A percentile compares a stretch with the other conserved stretches of the same genome.
Evolutionary conservation across 495 filamentous ascomycete species (phyloP).

Genomic region (Penicillium ochrochloron): DNA sequence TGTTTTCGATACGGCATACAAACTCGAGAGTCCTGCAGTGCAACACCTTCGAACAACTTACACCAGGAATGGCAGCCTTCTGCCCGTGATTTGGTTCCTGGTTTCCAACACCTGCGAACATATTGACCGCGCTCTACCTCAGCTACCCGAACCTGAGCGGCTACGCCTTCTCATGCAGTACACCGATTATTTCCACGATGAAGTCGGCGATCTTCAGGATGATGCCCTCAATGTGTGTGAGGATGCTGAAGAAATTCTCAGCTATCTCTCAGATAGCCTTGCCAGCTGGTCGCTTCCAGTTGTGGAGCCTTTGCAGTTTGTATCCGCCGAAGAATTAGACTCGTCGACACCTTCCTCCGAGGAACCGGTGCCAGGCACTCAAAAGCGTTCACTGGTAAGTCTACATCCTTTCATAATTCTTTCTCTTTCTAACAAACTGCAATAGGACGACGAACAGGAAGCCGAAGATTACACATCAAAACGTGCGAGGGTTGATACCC

Average conservation of each 20-base stretch:
- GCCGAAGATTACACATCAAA: conserved; percentile 35
- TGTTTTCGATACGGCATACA: conserved; percentile 56
- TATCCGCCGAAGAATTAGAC: conserved; percentile 32
- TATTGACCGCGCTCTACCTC: conserved; percentile 55
- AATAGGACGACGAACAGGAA: conserved; percentile 41
- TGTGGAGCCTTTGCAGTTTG: conserved; percentile 46
- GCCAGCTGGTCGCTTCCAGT: conserved; percentile 47
- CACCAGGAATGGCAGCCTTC: conserved; percentile 43
- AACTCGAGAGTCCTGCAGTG: conserved; percentile 44
- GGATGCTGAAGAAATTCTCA: conserved; percentile 51
- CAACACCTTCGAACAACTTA: conserved; percentile 49
- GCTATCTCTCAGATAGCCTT: conserved; percentile 42
- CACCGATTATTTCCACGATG: conserved; percentile 44
- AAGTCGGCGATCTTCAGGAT: conserved; percentile 54
- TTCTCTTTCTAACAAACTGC: conserved; percentile 14
- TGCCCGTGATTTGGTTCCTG: conserved; percentile 58
- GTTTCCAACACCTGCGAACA: conserved; percentile 62
- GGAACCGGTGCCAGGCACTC: conserved; percentile 20
- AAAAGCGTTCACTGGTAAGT: conserved; percentile 48
- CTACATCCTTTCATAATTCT: not conserved
- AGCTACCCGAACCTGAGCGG: conserved; percentile 42
- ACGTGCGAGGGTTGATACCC: conserved; percentile 37
- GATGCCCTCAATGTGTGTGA: conserved; percentile 50
- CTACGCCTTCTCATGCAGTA: conserved; percentile 46
- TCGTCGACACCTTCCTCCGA: conserved; percentile 26